phyloP scores from a whole-genome alignment of 2,329 filamentous ascomycete species.

The Taxawa tesnikishii region DNA sequence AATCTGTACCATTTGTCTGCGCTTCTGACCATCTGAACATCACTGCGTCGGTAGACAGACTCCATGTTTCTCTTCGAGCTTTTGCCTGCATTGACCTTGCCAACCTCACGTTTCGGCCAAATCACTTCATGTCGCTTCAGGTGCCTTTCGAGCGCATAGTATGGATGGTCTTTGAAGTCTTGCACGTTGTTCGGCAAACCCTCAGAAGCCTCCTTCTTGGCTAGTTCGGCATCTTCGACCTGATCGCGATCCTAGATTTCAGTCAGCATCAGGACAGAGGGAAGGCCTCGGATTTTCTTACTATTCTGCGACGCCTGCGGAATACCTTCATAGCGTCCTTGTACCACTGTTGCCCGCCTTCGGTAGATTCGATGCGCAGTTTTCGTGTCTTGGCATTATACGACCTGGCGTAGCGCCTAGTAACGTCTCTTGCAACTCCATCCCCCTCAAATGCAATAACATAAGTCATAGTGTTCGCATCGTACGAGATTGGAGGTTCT shows the following conservation, averaged over 20 bases:
- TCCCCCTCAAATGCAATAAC: constrained; percentile 77
- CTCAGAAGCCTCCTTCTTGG: constrained; percentile 59
- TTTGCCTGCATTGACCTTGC: constrained; percentile 59
- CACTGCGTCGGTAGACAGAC: constrained; percentile 66
- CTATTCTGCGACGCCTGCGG: constrained; percentile 14
- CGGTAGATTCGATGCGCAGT: constrained; percentile 59
- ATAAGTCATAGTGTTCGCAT: constrained; percentile 67
- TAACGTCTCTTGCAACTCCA: constrained; percentile 70
- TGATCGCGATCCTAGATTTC: constrained; percentile 66
- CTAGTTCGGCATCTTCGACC: constrained; percentile 69
- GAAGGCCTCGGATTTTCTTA: too few species aligned
- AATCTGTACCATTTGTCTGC: constrained; percentile 85
- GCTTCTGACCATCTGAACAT: constrained; percentile 67
- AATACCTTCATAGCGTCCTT: constrained; percentile 35
- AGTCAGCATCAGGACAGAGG: too few species aligned
- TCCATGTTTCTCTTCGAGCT: constrained; percentile 44
- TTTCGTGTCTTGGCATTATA: constrained; percentile 85
- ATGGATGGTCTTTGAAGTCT: constrained; percentile 28
- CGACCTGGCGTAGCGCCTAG: constrained; percentile 71
- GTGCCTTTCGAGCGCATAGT: constrained; percentile 67
- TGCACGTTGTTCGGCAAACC: constrained; percentile 33
- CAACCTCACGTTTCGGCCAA: constrained; percentile 56
- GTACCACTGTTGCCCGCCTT: constrained; percentile 46
- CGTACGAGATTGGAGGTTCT: constrained; percentile 72
- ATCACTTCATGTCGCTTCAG: constrained; percentile 75